These are phyloP conservation scores for Trametes villosa DNA, from an alignment of 768 basidiomycete genomes.

Conservation along the genomic window DNA sequence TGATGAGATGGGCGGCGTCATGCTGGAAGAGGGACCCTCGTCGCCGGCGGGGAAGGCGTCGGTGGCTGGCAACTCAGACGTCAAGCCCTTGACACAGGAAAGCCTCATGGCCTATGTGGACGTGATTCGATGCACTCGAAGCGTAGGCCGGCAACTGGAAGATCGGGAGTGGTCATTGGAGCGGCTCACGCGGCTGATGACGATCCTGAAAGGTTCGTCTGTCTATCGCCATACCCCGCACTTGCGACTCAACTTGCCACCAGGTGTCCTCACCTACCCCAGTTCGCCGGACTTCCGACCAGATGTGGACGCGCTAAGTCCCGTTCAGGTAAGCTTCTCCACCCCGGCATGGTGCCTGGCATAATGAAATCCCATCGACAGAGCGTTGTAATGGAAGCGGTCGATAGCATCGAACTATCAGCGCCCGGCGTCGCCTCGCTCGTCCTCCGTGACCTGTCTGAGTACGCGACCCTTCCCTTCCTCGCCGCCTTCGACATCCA, in stretches of 20 bases:
- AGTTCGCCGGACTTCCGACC: slow-evolving; percentile 86
- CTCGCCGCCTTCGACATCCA: slow-evolving; percentile 73
- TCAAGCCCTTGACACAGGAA: slow-evolving; percentile 75
- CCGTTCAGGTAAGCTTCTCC: slow-evolving; percentile 65
- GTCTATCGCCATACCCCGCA: background rate
- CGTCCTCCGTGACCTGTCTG: slow-evolving; percentile 81
- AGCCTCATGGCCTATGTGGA: slow-evolving; percentile 82
- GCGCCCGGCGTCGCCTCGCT: slow-evolving; percentile 67
- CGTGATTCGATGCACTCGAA: slow-evolving; percentile 64
- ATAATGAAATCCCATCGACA: slow-evolving; percentile 39
- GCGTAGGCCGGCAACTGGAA: slow-evolving; percentile 50
- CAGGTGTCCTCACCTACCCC: slow-evolving; percentile 79
- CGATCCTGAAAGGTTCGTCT: slow-evolving; percentile 70
- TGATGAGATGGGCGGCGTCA: slow-evolving; percentile 62
- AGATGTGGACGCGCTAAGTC: slow-evolving; percentile 81
- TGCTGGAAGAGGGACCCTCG: slow-evolving; percentile 39
- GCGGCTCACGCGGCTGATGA: slow-evolving; percentile 69
- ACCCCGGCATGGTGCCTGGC: slow-evolving; percentile 3
- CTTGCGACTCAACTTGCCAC: background rate
- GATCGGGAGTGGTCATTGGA: slow-evolving; percentile 68
- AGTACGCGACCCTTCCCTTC: slow-evolving; percentile 88
- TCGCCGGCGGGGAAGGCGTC: slow-evolving; percentile 9
- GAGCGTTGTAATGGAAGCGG: slow-evolving; percentile 71
- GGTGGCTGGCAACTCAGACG: background rate
- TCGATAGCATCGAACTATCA: slow-evolving; percentile 68